Conservation (phyloP, 176 grass and related monocot species). For the Triticum monococcum region DNA sequence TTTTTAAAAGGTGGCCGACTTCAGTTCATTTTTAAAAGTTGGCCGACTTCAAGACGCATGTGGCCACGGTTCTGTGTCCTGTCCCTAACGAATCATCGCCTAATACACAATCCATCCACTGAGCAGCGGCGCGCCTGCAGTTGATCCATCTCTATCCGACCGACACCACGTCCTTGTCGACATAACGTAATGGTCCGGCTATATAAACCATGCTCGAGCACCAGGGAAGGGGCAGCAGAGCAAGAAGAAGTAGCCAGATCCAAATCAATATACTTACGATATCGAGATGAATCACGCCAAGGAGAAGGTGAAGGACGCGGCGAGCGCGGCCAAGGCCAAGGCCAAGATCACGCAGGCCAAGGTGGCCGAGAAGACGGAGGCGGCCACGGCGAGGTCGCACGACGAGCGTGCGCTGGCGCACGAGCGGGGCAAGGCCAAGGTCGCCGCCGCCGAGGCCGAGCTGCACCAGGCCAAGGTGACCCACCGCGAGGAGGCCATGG, state of each 20-base stretch:
- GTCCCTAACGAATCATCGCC: neutral
- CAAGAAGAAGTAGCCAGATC: neutral
- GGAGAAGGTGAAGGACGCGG: slow-evolving; percentile 49
- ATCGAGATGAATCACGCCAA: neutral
- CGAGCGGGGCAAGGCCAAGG: slow-evolving; percentile 52
- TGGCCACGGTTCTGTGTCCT: neutral
- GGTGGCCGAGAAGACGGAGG: slow-evolving; percentile 43
- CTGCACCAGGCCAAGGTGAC: neutral
- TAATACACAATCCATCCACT: neutral
- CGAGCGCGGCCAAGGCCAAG: slow-evolving; percentile 47
- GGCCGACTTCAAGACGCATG: neutral
- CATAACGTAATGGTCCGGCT: neutral
- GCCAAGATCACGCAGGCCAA: slow-evolving; percentile 41
- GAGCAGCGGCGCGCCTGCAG: neutral
- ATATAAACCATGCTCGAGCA: neutral
- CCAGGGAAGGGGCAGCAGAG: neutral
- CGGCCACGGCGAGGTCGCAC: slow-evolving; percentile 17
- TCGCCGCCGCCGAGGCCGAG: slow-evolving; percentile 53
- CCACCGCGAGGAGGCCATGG: neutral
- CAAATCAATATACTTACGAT: too few relatives aligned
- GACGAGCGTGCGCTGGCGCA: slow-evolving; percentile 42
- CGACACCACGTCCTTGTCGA: neutral
- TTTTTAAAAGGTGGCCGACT: neutral
- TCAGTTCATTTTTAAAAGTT: neutral
- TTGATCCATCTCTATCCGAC: neutral